Base-by-base conservation (phyloP, 2,329 filamentous ascomycete species). In the Colletotrichum aenigma region DNA sequence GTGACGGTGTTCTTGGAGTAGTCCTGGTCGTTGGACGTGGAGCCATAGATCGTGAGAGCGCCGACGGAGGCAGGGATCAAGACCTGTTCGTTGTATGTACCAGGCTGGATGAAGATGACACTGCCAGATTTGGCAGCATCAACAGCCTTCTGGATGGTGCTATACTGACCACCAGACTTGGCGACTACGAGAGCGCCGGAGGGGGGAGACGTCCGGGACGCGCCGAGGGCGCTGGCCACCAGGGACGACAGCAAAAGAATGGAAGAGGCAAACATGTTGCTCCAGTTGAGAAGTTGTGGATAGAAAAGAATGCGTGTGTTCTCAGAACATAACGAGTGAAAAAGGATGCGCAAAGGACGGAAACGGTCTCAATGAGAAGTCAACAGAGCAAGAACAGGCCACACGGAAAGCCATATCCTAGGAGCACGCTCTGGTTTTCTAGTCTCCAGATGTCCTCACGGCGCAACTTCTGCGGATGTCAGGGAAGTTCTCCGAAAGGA, bases 11-110 rank as follows among this genome's bases (percentile, higher is more conserved):
- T 91, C 62, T 81, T 81, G 15, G 83, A 79, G 81, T 91, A 92
- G 26, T 77, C 79, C 52, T 80, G 78, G 69, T 80, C 74, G 16
- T 80, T 78, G 1, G 78, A 77, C 18, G 79, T 79, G 83, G 83
- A 70, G 83, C 84, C 62, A 84, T 93, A 93, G 43, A 89, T 91
- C 81, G 94, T 90, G 85, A 93, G 93, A 82, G 94, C 91, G 79
- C 88, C 90, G 71, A 91, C 89, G 2, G 86, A 85, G 2, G 83
- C 78, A 3, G 88, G 87, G 6, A 87, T 86, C 3, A 86, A 84
- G 0, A 87, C 89, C 43, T 89, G 66, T 93, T 79, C 82, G 55
- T 80, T 79, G 76, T 83, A 85, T 36, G 78, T 79, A 58, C 84
- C 74, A 81, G 74, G 74, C 79, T 80, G 75, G 24, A 81, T 70